Evolutionary conservation across 225 moss, liverwort and hornwort genomes (phyloP), one percentile per base, ranked within the genome.

Genomic region (Physcomitrellopsis africana): DNA sequence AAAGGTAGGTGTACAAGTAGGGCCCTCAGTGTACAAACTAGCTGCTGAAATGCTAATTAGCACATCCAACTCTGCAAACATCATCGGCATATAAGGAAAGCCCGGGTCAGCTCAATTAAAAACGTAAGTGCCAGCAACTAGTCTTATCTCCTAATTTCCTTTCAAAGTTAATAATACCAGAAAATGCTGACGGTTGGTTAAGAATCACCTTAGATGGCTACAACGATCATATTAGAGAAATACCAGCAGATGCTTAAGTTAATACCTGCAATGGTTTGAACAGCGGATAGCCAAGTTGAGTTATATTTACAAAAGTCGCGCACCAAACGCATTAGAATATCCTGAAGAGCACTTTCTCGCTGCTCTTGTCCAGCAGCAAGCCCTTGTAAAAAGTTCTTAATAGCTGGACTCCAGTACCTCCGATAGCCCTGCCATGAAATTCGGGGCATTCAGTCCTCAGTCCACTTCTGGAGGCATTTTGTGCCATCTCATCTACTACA

Each of bases 351-450:
- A 79, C 70, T 81, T 86, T 99, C 95, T 70, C 90, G 82, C 67
- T 87, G 85, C 80, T 99, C 92, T 57, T 88, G 85, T 68, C 89
- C 99, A 75, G 92, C 78, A 79, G 92, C 75, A 81, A 95, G 72
- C 32, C 93, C 86, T 75, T 85, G 85, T 70, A 92, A 72, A 23
- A 91, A 84, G 24, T 78, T 84, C 68, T 91, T 99, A 11, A 99
- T 99, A 70, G 85, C 85, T 67, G 95, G 93, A 68, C 89, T 99
- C 95, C 93, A 95, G 70, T 95, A 99, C 67, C 99, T 89, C 46
- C 83, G 90, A 68, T 73, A 91, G 20, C 99, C 99, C 99, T 99
- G 88, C 49, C 20, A 80, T 51, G 43, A 85, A 32, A 81, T 13
- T 75, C 24, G 2, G 17, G 26, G 8, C 17, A 68, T 51, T 84